Evolutionary conservation across 2,329 filamentous ascomycete genomes (phyloP).

Genomic region (Penicillium sclerotigenum): DNA sequence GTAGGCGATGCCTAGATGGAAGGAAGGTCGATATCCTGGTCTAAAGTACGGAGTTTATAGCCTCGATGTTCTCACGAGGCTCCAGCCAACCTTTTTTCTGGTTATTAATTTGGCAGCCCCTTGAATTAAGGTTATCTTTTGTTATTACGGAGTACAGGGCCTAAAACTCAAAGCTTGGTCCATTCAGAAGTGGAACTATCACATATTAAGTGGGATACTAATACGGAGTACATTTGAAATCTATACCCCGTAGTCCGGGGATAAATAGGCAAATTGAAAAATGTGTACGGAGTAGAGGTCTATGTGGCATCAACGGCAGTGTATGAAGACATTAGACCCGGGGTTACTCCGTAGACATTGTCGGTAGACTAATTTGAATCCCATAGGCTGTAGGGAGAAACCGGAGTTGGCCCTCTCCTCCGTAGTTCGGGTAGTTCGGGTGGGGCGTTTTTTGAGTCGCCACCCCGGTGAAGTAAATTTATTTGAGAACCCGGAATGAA

Average conservation of each 20-base stretch:
- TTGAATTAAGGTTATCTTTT: slow-evolving; percentile 3
- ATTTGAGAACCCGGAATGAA: background rate
- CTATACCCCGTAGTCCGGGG: background rate
- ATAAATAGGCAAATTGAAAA: background rate
- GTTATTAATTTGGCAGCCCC: background rate
- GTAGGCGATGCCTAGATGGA: background rate
- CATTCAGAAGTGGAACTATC: background rate
- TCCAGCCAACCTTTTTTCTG: background rate
- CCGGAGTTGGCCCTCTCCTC: slow-evolving; percentile 2
- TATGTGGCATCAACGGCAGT: background rate
- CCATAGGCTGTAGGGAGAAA: no score
- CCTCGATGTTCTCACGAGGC: no score
- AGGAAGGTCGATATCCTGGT: background rate
- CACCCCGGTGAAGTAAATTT: background rate
- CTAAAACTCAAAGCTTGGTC: background rate
- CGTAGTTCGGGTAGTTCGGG: background rate
- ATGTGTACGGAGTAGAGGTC: background rate
- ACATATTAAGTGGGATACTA: background rate
- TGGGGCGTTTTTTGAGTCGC: slow-evolving; percentile 1
- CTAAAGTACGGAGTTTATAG: background rate
- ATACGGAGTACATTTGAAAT: background rate
- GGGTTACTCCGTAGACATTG: background rate
- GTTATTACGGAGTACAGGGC: background rate
- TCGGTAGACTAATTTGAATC: no score
- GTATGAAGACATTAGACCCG: background rate